Percentiles rank a stretch among this genome's conserved stretches.
These are phyloP conservation scores for Blastocystis sp. DNA, from an alignment of 352 stramenopile species.

Conservation along the genomic window DNA sequence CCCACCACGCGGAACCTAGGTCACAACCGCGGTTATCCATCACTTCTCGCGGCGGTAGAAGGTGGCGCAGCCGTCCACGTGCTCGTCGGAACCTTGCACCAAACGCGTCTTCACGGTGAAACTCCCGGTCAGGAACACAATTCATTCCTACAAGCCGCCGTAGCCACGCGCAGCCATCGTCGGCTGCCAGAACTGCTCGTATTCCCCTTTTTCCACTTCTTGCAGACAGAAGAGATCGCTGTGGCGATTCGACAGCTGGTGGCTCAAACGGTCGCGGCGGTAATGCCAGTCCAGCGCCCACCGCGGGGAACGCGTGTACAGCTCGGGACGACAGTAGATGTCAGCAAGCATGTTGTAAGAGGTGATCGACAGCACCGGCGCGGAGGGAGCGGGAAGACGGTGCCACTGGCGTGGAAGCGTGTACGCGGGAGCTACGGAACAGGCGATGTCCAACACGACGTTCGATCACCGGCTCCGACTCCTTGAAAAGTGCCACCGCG, in stretches of 20 bases:
- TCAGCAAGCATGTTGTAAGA: slow-evolving; percentile 81
- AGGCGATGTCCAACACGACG: background rate
- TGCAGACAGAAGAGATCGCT: slow-evolving; percentile 92
- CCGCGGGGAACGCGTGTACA: slow-evolving; percentile 89
- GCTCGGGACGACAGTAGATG: slow-evolving; percentile 76
- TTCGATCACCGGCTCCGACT: background rate
- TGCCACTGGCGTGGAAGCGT: background rate
- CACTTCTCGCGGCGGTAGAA: slow-evolving; percentile 89
- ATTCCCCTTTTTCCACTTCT: slow-evolving; percentile 95
- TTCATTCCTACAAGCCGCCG: slow-evolving; percentile 75
- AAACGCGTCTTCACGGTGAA: slow-evolving; percentile 92
- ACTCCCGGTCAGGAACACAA: background rate
- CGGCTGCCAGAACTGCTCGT: slow-evolving; percentile 86
- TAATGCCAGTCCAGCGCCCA: slow-evolving; percentile 93
- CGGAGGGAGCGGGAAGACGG: background rate
- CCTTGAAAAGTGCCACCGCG: background rate
- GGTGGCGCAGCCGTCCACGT: slow-evolving; percentile 90
- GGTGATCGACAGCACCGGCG: background rate
- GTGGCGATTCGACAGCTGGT: slow-evolving; percentile 77
- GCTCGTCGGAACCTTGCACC: slow-evolving; percentile 86
- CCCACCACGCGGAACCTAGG: slow-evolving; percentile 25
- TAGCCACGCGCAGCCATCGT: slow-evolving; percentile 86
- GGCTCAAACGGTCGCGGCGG: slow-evolving; percentile 74
- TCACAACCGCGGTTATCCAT: slow-evolving; percentile 59
- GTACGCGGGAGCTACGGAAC: background rate